Conservation (phyloP, 306 rosid genomes). For the Trifolium subterraneum region DNA sequence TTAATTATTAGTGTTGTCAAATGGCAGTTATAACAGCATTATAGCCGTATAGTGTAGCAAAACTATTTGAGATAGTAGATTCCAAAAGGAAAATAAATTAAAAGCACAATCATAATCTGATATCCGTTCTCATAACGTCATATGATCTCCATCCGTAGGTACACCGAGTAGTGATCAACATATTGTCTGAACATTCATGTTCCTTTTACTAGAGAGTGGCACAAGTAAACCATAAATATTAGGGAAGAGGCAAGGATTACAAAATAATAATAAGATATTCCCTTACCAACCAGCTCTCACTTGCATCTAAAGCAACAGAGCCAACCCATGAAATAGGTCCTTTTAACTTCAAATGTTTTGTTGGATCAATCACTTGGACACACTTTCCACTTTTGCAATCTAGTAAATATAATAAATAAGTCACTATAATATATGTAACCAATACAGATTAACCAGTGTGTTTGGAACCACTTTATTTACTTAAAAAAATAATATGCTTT, state of each 20-base stretch:
- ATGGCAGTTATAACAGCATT: no score
- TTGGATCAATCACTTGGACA: slow-evolving; percentile 66
- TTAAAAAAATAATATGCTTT: slow-evolving; percentile 1
- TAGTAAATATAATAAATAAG: slow-evolving; percentile 49
- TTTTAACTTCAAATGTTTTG: slow-evolving; percentile 60
- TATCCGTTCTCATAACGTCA: slow-evolving; percentile 22
- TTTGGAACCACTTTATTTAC: slow-evolving; percentile 10
- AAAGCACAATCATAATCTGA: slow-evolving; percentile 13
- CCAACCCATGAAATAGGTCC: slow-evolving; percentile 69
- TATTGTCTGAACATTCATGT: slow-evolving; percentile 12
- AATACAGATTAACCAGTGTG: slow-evolving; percentile 25
- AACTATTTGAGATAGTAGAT: slow-evolving; percentile 11
- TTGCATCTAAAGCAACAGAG: slow-evolving; percentile 80
- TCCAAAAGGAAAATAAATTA: not conserved
- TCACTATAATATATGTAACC: slow-evolving; percentile 30
- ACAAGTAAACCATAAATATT: slow-evolving; percentile 19
- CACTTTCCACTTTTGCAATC: slow-evolving; percentile 94
- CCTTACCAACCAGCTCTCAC: slow-evolving; percentile 97
- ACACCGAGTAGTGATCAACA: slow-evolving; percentile 9
- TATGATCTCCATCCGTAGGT: slow-evolving; percentile 21
- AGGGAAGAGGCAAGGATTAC: not conserved
- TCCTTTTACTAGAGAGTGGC: slow-evolving; percentile 29
- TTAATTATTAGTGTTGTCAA: not conserved
- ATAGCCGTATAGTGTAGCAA: no score
- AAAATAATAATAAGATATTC: slow-evolving; percentile 32